phyloP scores from a whole-genome alignment of 495 filamentous ascomycete genomes.

The Recurvomyces mirabilis region DNA sequence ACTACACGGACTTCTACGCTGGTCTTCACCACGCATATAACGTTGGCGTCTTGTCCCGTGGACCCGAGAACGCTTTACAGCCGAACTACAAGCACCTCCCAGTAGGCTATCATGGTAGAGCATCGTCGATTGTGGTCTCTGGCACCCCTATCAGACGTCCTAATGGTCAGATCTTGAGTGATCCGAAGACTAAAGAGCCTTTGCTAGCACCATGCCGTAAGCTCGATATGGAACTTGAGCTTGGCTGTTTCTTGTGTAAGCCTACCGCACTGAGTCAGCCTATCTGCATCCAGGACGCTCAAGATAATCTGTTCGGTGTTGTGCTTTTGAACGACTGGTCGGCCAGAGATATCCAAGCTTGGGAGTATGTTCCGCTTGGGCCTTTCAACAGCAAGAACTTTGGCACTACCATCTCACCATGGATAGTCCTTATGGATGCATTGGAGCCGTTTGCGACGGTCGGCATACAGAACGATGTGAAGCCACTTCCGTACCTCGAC shows the following conservation, averaged over 20 bases:
- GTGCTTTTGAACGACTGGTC: conserved; percentile 95
- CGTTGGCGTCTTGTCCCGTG: conserved; percentile 73
- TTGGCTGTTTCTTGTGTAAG: conserved; percentile 68
- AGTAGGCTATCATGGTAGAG: conserved; percentile 52
- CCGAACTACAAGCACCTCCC: conserved; percentile 86
- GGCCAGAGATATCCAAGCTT: conserved; percentile 78
- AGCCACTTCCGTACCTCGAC: conserved; percentile 57
- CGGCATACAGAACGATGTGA: conserved; percentile 53
- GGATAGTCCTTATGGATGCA: conserved; percentile 80
- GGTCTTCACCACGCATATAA: conserved; percentile 80
- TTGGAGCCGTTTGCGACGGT: conserved; percentile 56
- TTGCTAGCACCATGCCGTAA: conserved; percentile 51
- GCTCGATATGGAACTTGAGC: conserved; percentile 80
- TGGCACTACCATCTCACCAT: conserved; percentile 75
- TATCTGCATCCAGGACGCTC: conserved; percentile 47
- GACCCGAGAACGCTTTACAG: conserved; percentile 66
- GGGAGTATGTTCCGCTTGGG: conserved; percentile 58
- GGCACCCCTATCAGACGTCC: conserved; percentile 53
- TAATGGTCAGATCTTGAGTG: conserved; percentile 65
- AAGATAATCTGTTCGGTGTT: conserved; percentile 71
- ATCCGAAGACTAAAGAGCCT: conserved; percentile 51
- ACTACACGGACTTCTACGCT: conserved; percentile 98
- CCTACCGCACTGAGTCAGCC: conserved; percentile 54
- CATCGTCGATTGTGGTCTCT: conserved; percentile 33
- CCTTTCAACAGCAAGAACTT: conserved; percentile 93